Percentiles rank a stretch among this genome's conserved stretches.
Evolutionary conservation across 257 asterid genomes (phyloP).

Genomic region (Thymus mandschuricus): DNA sequence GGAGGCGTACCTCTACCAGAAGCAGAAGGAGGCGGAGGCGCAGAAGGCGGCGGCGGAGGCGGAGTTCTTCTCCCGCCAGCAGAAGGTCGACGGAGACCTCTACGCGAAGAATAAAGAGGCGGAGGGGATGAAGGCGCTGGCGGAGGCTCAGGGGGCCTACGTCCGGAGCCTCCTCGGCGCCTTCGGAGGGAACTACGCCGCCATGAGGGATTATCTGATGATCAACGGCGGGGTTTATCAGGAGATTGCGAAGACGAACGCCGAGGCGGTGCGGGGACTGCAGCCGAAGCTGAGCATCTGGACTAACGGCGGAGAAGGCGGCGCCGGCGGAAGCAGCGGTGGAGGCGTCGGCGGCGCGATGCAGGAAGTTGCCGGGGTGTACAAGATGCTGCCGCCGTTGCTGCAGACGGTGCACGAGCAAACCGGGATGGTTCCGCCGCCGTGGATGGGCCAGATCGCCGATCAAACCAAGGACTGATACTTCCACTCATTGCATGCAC

Average conservation of each 20-base stretch:
- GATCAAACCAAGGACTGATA: background rate
- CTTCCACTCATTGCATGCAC: too few relatives aligned
- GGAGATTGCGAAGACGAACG: conserved; percentile 63
- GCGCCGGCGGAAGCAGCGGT: background rate
- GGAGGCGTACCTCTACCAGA: conserved; percentile 60
- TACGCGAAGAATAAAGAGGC: conserved; percentile 68
- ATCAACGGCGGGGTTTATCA: conserved; percentile 60
- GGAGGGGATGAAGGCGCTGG: conserved; percentile 60
- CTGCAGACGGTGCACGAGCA: conserved; percentile 69
- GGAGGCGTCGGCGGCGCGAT: conserved; percentile 29
- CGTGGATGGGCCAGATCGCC: conserved; percentile 52
- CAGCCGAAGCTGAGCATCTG: conserved; percentile 75
- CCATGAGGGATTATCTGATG: conserved; percentile 62
- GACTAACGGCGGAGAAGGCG: conserved; percentile 39
- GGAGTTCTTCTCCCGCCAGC: conserved; percentile 43
- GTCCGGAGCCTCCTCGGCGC: conserved; percentile 47
- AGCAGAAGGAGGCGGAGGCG: conserved; percentile 60
- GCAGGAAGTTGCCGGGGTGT: conserved; percentile 62
- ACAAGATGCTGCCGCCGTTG: conserved; percentile 67
- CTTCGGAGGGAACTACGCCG: conserved; percentile 57
- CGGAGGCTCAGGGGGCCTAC: conserved; percentile 68
- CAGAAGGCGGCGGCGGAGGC: conserved; percentile 62
- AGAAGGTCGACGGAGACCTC: conserved; percentile 51
- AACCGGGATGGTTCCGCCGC: conserved; percentile 70
- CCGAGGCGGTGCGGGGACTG: conserved; percentile 53